A percentile compares a stretch with the other conserved stretches of the same genome.
These are phyloP conservation scores for Ogataea salicorniae DNA, from an alignment of 805 yeast genomes.

Conservation along the genomic window DNA sequence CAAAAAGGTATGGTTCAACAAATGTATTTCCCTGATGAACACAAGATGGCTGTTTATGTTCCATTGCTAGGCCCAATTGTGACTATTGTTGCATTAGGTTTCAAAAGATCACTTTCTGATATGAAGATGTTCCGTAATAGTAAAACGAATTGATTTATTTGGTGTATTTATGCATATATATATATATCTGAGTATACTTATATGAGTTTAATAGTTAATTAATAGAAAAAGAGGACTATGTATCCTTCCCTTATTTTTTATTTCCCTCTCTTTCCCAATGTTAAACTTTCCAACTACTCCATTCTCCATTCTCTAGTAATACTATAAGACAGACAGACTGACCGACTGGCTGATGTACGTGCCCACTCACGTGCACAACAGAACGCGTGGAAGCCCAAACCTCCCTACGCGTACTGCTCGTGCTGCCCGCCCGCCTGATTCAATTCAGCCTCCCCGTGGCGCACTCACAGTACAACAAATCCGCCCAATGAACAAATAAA, in stretches of 20 bases:
- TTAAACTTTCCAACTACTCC: too few species aligned
- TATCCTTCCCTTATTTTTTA: too few species aligned
- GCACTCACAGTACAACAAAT: not conserved
- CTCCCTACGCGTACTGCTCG: too few species aligned
- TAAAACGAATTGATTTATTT: not conserved
- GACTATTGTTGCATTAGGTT: conserved; percentile 54
- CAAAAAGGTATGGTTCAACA: conserved; percentile 95
- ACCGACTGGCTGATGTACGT: too few species aligned
- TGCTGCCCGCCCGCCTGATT: too few species aligned
- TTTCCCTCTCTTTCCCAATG: too few species aligned
- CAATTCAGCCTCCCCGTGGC: not conserved
- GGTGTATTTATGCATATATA: not conserved
- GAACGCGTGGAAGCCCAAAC: too few species aligned
- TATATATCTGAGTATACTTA: not conserved
- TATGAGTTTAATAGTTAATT: not conserved
- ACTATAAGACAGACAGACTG: too few species aligned
- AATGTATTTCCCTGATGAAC: conserved; percentile 92
- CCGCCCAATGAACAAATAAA: not conserved
- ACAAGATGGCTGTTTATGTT: conserved; percentile 86
- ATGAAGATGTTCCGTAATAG: not conserved
- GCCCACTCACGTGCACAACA: too few species aligned
- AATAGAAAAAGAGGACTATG: not conserved
- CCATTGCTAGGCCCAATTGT: conserved; percentile 85
- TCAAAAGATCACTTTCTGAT: conserved; percentile 34
- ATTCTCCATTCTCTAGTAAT: too few species aligned